Conservation (phyloP, 202 grass and related monocot genomes). For the Panicum hallii region DNA sequence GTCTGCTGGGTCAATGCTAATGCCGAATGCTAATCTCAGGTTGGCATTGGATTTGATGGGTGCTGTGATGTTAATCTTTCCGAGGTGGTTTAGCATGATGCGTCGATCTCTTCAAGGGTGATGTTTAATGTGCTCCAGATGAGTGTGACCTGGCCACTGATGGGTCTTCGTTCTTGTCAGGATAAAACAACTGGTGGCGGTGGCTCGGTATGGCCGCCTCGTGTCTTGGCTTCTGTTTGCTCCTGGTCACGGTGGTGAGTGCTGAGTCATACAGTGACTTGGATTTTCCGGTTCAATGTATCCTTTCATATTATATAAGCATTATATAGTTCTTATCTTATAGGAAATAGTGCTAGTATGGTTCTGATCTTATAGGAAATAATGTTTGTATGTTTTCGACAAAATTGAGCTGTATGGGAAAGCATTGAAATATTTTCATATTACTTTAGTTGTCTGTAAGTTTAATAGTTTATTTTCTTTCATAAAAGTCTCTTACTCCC, state of each 20-base stretch:
- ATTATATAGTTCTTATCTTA: background rate
- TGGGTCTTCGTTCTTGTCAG: slow-evolving; percentile 50
- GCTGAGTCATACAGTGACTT: slow-evolving; percentile 46
- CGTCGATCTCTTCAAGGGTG: slow-evolving; percentile 44
- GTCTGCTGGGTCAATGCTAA: slow-evolving; percentile 16
- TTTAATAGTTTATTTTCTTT: too few relatives aligned
- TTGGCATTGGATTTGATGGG: slow-evolving; percentile 36
- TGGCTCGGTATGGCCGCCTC: slow-evolving; percentile 53
- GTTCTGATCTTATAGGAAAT: background rate
- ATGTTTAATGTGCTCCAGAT: slow-evolving; percentile 52
- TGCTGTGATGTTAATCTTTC: slow-evolving; percentile 21
- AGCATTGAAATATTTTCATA: background rate
- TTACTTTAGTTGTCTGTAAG: background rate
- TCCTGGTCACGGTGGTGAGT: slow-evolving; percentile 19
- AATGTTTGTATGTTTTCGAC: background rate
- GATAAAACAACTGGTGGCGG: slow-evolving; percentile 55
- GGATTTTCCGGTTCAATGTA: slow-evolving; percentile 5
- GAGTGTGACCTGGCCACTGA: slow-evolving; percentile 42
- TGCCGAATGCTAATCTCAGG: background rate
- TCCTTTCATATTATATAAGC: background rate
- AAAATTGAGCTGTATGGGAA: background rate
- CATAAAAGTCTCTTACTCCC: background rate
- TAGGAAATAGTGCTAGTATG: background rate
- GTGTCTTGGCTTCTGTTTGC: slow-evolving; percentile 39
- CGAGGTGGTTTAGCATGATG: slow-evolving; percentile 45